Percentiles rank a stretch among this genome's conserved stretches.
These are phyloP conservation scores for Linderniella brevidens DNA, from an alignment of 257 asterid genomes.

Conservation along the genomic window DNA sequence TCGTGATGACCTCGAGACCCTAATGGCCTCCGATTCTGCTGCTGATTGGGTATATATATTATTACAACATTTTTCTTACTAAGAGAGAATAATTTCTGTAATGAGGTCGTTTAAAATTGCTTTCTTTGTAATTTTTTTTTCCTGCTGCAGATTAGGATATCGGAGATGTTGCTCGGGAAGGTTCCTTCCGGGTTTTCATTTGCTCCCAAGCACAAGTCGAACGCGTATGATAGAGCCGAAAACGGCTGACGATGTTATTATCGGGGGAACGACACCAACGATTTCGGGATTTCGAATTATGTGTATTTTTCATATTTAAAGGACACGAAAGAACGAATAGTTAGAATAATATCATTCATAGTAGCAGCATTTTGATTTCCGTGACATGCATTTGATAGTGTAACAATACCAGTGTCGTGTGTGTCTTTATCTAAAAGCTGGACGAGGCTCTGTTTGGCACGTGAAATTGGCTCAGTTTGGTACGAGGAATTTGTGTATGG, in stretches of 20 bases:
- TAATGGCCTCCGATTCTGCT: conserved; percentile 96
- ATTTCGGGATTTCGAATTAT: no score
- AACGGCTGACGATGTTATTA: conserved; percentile 35
- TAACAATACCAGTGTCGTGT: no score
- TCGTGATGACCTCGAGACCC: conserved; percentile 82
- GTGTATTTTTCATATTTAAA: no score
- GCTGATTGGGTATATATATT: conserved; percentile 75
- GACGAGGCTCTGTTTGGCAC: no score
- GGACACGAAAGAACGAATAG: no score
- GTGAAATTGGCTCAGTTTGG: no score
- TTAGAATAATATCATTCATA: no score
- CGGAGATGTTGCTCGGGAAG: conserved; percentile 89
- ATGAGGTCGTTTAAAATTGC: neutral
- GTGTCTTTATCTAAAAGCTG: no score
- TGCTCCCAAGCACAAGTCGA: conserved; percentile 92
- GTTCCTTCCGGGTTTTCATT: conserved; percentile 79
- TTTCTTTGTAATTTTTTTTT: neutral
- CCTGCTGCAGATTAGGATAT: conserved; percentile 57
- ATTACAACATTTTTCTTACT: neutral
- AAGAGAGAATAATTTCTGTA: neutral
- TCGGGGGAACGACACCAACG: no score
- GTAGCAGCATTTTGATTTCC: no score
- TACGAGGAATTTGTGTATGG: no score
- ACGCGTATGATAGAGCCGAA: conserved; percentile 82
- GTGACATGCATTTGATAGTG: no score